Percentiles rank a stretch among this genome's conserved stretches.
Conservation (phyloP, 306 rosid species). For the Cucumis melo region DNA sequence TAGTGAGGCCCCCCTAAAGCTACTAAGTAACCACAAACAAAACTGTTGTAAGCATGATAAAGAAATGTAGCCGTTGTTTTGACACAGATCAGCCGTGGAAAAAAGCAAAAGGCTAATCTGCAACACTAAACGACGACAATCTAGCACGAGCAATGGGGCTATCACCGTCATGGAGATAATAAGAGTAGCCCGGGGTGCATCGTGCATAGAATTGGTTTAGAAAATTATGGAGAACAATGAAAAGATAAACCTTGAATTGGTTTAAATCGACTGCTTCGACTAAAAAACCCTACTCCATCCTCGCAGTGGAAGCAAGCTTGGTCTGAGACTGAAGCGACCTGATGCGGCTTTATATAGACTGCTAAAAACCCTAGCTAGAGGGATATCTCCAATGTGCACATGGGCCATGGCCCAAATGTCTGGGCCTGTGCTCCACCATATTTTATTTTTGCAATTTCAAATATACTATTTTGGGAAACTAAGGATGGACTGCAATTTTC, state of each 20-base stretch:
- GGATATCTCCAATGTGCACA: background rate
- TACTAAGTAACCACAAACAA: background rate
- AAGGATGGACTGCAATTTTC: too few relatives aligned
- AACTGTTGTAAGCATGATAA: background rate
- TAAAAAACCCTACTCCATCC: background rate
- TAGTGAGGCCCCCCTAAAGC: constrained; percentile 34
- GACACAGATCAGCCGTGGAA: constrained; percentile 51
- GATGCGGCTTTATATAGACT: background rate
- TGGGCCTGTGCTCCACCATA: background rate
- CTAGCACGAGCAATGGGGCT: constrained; percentile 56
- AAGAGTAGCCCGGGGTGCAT: constrained; percentile 54
- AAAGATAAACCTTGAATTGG: background rate
- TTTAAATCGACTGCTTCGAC: background rate
- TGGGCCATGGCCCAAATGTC: background rate
- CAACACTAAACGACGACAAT: constrained; percentile 43
- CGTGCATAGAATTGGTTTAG: constrained; percentile 26
- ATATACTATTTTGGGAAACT: too few relatives aligned
- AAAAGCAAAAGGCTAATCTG: constrained; percentile 23
- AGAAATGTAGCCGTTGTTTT: constrained; percentile 28
- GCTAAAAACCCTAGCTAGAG: background rate
- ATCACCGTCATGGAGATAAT: constrained; percentile 21
- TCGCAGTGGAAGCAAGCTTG: background rate
- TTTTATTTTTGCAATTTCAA: too few relatives aligned
- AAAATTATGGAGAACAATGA: too few relatives aligned
- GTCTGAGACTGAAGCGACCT: background rate